These are phyloP conservation scores for Globisporangium perplexum DNA, from an alignment of 352 stramenopile species.

Conservation along the genomic window DNA sequence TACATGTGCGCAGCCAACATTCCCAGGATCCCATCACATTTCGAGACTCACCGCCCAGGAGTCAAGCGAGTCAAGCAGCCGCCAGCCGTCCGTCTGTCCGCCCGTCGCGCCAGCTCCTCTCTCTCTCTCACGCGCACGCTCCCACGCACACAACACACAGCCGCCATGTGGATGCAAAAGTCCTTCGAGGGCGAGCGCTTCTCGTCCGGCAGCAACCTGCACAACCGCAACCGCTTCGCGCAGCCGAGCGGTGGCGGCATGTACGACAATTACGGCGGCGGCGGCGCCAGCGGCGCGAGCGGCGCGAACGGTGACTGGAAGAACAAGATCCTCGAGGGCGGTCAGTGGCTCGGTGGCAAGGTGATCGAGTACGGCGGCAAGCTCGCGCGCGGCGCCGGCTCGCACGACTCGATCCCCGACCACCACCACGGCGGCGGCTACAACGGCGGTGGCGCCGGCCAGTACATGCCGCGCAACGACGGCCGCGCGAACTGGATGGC, in stretches of 20 bases:
- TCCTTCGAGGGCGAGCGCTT: slow-evolving; percentile 38
- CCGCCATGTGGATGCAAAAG: slow-evolving; percentile 59
- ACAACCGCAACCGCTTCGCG: slow-evolving; percentile 41
- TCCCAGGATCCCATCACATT: no score
- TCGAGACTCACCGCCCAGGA: no score
- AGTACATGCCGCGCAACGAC: slow-evolving; percentile 54
- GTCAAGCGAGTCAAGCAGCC: no score
- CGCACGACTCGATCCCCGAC: slow-evolving; percentile 40
- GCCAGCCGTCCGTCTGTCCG: no score
- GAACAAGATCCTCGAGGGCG: slow-evolving; percentile 57
- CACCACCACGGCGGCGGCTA: slow-evolving; percentile 8
- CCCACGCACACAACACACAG: slow-evolving; percentile 1
- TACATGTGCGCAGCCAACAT: no score
- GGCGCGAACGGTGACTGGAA: slow-evolving; percentile 49
- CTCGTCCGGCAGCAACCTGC: slow-evolving; percentile 30
- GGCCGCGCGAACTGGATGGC: slow-evolving; percentile 75
- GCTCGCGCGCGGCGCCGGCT: slow-evolving; percentile 32
- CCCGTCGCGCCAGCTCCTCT: not conserved
- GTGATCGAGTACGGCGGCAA: slow-evolving; percentile 67
- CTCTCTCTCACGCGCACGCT: not conserved
- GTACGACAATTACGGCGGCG: slow-evolving; percentile 26
- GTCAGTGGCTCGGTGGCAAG: slow-evolving; percentile 67
- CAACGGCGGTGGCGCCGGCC: slow-evolving; percentile 5
- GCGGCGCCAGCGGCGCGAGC: not conserved
- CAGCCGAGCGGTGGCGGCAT: slow-evolving; percentile 4